Base-by-base conservation (phyloP, 371 early-diverging fungal species). In the Ordospora pajunii region DNA sequence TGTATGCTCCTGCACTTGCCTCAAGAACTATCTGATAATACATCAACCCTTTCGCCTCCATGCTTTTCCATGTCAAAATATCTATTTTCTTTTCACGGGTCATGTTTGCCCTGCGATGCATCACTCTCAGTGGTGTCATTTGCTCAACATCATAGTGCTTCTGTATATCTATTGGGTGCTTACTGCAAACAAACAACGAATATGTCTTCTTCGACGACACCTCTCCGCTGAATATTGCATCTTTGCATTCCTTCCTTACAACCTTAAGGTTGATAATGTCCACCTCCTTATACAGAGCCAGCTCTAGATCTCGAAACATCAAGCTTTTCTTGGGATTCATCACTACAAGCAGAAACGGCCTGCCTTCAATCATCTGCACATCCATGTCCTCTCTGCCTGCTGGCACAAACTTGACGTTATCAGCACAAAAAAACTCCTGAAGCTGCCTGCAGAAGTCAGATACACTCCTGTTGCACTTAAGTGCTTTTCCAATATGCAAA, bases 331-430 rank as follows among this genome's bases (percentile, higher is more conserved):
- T 84, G 10, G 96, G 94, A 70, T 94, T 90, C 14, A 88, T 85
- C 52, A 96, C 70, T 76, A 93, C 92, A 19, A 91, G 77, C 71
- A 92, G 90, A 83, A 94, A 95, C 5, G 97, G 97, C 43, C 96
- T 85, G 12, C 97, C 97, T 37, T 93, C 94, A 25, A 95, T 83
- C 93, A 93, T 93, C 27, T 91, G 87, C 8, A 97, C 97, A 84
- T 97, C 93, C 12, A 90, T 90, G 85, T 97, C 97, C 80, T 97
- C 97, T 44, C 96, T 88, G 2, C 96, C 97, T 1, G 94, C 89
- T 0, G 90, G 87, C 2, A 89, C 87, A 82, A 97, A 91, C 67
- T 90, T 91, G 27, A 79, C 75, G 32, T 67, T 27, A 2, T 72
- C 58, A 12, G 73, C 22, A 8, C 78, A 77, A 72, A 86, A 83